phyloP scores from a whole-genome alignment of 768 basidiomycete genomes.

The Nidula microcarpa region DNA sequence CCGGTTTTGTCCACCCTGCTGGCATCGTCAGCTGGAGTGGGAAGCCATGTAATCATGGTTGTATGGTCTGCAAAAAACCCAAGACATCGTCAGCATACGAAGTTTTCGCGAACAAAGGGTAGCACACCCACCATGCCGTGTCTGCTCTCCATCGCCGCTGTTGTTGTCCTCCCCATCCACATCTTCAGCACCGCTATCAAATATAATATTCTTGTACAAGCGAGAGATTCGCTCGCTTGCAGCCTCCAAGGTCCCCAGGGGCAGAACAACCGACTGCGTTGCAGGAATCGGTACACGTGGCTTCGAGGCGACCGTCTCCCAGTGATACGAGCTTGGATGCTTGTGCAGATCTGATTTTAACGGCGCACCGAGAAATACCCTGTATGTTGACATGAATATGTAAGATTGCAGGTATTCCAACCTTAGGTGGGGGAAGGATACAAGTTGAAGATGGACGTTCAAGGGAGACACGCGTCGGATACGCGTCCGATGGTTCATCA shows the following conservation, averaged over 20 bases:
- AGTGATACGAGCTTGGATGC: conserved; percentile 34
- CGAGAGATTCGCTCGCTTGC: conserved; percentile 68
- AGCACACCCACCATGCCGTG: too few relatives aligned
- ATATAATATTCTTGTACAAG: conserved; percentile 72
- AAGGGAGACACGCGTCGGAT: background rate
- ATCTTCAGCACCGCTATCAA: conserved; percentile 41
- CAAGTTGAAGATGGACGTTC: too few relatives aligned
- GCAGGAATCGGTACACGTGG: conserved; percentile 10
- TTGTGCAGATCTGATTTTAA: conserved; percentile 26
- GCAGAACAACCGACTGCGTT: conserved; percentile 32
- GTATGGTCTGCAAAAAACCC: conserved; percentile 31
- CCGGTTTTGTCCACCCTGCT: conserved; percentile 2
- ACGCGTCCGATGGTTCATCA: background rate
- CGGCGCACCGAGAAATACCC: conserved; percentile 54
- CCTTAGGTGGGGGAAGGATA: too few relatives aligned
- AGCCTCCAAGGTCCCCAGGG: conserved; percentile 56
- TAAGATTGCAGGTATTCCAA: too few relatives aligned
- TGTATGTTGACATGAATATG: conserved; percentile 25
- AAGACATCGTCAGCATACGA: too few relatives aligned
- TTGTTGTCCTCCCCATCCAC: conserved; percentile 14
- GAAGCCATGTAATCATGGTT: conserved; percentile 57
- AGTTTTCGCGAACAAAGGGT: too few relatives aligned
- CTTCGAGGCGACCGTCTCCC: conserved; percentile 41
- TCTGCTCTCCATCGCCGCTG: background rate
- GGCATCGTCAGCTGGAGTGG: conserved; percentile 25